Evolutionary conservation across 257 asterid genomes (phyloP).

Genomic region (Apocynum venetum): DNA sequence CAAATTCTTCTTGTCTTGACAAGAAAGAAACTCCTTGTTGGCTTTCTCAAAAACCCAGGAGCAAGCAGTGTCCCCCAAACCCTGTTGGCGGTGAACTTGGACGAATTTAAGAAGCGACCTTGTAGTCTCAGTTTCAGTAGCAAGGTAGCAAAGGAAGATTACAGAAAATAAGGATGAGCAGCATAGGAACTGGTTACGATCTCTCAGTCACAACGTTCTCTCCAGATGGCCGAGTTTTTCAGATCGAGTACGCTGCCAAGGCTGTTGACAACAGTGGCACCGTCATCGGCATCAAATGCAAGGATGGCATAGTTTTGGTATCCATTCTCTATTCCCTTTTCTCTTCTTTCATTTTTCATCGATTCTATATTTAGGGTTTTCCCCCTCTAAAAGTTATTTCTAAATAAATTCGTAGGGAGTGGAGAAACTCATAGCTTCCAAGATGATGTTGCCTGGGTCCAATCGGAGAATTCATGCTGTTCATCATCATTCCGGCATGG

Average conservation of each 20-base stretch:
- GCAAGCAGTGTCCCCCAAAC: neutral
- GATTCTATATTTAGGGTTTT: slow-evolving; percentile 18
- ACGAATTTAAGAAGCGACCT: neutral
- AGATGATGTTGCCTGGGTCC: slow-evolving; percentile 91
- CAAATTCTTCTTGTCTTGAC: slow-evolving; percentile 2
- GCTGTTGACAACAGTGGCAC: slow-evolving; percentile 96
- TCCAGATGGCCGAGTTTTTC: slow-evolving; percentile 95
- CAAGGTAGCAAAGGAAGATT: neutral
- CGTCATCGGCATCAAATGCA: slow-evolving; percentile 87
- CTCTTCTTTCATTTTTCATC: neutral
- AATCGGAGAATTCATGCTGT: slow-evolving; percentile 86
- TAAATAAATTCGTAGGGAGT: slow-evolving; percentile 52
- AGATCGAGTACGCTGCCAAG: slow-evolving; percentile 95
- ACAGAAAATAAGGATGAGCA: slow-evolving; percentile 49
- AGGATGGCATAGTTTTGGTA: slow-evolving; percentile 87
- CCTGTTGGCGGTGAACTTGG: neutral
- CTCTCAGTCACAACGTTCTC: slow-evolving; percentile 93
- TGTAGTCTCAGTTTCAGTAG: neutral
- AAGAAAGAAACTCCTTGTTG: neutral
- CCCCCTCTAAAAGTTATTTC: neutral
- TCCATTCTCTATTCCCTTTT: neutral
- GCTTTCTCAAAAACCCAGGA: neutral
- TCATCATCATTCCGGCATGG: slow-evolving; percentile 93
- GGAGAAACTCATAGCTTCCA: slow-evolving; percentile 85
- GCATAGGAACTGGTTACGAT: slow-evolving; percentile 96